phyloP scores from a whole-genome alignment of 1,284 basidiomycete species.

The Tetrapyrgos nigripes region DNA sequence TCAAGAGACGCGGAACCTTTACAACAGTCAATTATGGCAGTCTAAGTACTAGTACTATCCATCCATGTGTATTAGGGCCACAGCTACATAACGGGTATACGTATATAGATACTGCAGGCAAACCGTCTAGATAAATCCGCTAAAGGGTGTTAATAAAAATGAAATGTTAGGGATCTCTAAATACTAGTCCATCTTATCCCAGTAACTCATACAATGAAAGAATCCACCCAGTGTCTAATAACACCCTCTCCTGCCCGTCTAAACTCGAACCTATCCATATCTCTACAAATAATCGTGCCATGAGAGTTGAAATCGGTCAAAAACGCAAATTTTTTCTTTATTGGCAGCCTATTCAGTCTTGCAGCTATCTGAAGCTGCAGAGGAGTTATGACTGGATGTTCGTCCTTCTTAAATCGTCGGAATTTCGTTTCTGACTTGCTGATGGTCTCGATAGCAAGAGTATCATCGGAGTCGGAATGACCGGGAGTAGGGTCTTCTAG shows the following conservation, averaged over 20 bases:
- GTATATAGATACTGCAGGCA: too few species aligned
- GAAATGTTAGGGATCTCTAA: too few species aligned
- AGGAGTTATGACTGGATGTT: conserved; percentile 57
- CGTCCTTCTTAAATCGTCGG: conserved; percentile 20
- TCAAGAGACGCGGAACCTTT: too few species aligned
- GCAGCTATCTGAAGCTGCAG: conserved; percentile 57
- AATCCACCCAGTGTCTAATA: conserved; percentile 72
- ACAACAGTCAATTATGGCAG: too few species aligned
- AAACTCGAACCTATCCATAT: conserved; percentile 60
- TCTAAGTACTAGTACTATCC: too few species aligned
- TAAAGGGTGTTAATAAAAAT: too few species aligned
- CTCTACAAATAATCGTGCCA: conserved; percentile 71
- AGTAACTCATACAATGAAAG: conserved; percentile 44
- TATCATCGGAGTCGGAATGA: too few species aligned
- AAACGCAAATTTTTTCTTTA: conserved; percentile 72
- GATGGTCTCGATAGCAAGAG: conserved; percentile 9
- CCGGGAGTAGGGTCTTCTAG: conserved; percentile 35
- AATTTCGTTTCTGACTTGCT: not conserved
- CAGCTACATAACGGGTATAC: too few species aligned
- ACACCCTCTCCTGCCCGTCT: conserved; percentile 68
- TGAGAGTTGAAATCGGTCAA: conserved; percentile 69
- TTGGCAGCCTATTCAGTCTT: conserved; percentile 69
- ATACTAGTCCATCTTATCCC: too few species aligned
- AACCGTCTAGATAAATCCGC: too few species aligned
- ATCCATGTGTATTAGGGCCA: too few species aligned